These are phyloP conservation scores for Candida bentonensis DNA, from an alignment of 805 yeast genomes.

Conservation along the genomic window DNA sequence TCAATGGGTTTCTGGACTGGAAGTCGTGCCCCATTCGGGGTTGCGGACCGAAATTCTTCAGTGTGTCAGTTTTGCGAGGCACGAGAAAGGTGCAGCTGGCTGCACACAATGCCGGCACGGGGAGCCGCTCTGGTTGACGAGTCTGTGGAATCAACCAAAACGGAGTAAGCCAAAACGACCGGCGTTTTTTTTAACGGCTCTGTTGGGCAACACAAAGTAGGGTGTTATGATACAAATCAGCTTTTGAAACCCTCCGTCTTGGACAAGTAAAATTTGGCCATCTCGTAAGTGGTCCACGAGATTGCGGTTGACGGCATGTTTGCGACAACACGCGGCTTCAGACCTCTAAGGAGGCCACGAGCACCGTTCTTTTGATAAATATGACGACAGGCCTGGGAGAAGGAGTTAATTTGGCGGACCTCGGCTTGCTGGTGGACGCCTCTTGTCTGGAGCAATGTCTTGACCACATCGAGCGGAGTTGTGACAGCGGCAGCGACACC, in stretches of 20 bases:
- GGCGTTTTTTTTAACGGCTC: slow-evolving; percentile 2
- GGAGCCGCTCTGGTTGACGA: no score
- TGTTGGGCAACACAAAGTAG: slow-evolving; percentile 2
- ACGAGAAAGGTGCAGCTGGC: slow-evolving; percentile 10
- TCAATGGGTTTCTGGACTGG: slow-evolving; percentile 14
- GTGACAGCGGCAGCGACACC: slow-evolving; percentile 92
- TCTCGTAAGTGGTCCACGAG: slow-evolving; percentile 95
- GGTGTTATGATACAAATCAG: not conserved
- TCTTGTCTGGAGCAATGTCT: slow-evolving; percentile 80
- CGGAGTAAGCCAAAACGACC: not conserved
- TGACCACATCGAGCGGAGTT: slow-evolving; percentile 83
- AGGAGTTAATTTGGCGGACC: slow-evolving; percentile 47
- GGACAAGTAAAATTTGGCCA: slow-evolving; percentile 65
- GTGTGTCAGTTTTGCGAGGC: slow-evolving; percentile 11
- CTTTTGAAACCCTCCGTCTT: not conserved
- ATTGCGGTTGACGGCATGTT: slow-evolving; percentile 95
- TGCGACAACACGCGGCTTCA: slow-evolving; percentile 80
- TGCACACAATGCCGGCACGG: no score
- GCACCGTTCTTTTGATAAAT: slow-evolving; percentile 34
- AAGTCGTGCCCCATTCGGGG: slow-evolving; percentile 12
- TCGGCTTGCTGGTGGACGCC: slow-evolving; percentile 21
- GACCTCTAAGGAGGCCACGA: slow-evolving; percentile 66
- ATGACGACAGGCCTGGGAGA: slow-evolving; percentile 54
- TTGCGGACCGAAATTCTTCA: slow-evolving; percentile 6
- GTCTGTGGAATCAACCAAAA: no score